Evolutionary conservation across 1,284 basidiomycete genomes (phyloP), one percentile per base, ranked within the genome.

Genomic region (Entoloma clypeatum): DNA sequence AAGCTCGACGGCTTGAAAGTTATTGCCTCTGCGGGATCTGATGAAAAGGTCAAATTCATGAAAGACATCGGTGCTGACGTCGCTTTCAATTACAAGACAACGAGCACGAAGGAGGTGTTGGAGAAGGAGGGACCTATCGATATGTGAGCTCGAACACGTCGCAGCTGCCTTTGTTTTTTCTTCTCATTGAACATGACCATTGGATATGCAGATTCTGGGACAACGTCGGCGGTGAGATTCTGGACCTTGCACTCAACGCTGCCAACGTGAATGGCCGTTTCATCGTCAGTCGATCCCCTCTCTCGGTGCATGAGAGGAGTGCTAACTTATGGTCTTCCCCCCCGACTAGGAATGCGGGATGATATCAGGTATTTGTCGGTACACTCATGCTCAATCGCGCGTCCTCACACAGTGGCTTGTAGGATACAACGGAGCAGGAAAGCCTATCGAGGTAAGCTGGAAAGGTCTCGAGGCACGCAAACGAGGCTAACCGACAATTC

Each of bases 41-140:
- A 78, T 6, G 79, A 81, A 39, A 91, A 90, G 60, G 77, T 82
- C 38, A 59, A 67, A 8, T 82, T 77, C 58, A 69, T 86, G 51
- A 74, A 75, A 50, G 60, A 71, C 24, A 60, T 87, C 31, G 84
- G 85, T 1, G 78, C 77, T 4, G 84, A 91, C 54, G 72, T 78
- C 9, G 79, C 73, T 0, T 78, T 89, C 65, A 86, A 89, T 62
- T 89, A 90, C 68, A 89, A 88, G 63, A 74, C 65, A 0, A 61
- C 61, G 11, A 61, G 63, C 32, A 75, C 74, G 8, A 62, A 61
- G 27, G 65, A 75, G 18, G 70, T 80, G 3, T 70, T 87, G 46
- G 63, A 67, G 49, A 71, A 73, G 51, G 69, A 81, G 40, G 80
- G 82, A 0, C 67, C 75, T 7, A 72, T 81, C 46, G 69, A 71